Evolutionary conservation across 805 yeast genomes (phyloP).

Genomic region (Huiozyma naganishii): DNA sequence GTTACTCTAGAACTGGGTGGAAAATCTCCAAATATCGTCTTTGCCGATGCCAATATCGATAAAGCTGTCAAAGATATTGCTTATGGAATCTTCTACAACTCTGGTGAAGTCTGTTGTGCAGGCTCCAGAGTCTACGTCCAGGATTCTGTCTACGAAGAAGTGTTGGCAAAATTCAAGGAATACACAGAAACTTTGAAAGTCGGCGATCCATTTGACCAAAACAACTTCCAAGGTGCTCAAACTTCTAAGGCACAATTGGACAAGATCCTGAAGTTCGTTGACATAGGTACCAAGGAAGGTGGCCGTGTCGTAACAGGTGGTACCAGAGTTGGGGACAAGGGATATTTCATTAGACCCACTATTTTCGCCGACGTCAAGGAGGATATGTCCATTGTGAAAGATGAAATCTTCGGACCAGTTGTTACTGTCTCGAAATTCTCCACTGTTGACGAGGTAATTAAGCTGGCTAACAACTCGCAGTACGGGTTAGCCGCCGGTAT

Average conservation of each 20-base stretch:
- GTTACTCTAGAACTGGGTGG: constrained; percentile 95
- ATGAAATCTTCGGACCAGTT: constrained; percentile 88
- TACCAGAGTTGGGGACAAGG: constrained; percentile 47
- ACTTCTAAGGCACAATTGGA: constrained; percentile 71
- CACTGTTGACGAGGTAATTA: constrained; percentile 72
- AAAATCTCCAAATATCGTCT: constrained; percentile 85
- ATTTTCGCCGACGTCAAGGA: constrained; percentile 61
- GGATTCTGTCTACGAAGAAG: constrained; percentile 70
- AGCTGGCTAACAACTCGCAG: constrained; percentile 64
- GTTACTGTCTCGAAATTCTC: constrained; percentile 73
- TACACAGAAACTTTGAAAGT: constrained; percentile 49
- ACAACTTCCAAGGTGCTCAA: constrained; percentile 84
- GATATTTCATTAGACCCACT: constrained; percentile 64
- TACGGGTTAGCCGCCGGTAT: constrained; percentile 91
- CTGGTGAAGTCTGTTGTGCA: constrained; percentile 95
- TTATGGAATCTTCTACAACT: constrained; percentile 80
- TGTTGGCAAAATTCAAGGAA: constrained; percentile 46
- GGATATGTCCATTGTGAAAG: constrained; percentile 57
- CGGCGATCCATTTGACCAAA: constrained; percentile 78
- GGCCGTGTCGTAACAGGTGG: constrained; percentile 70
- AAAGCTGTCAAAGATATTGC: constrained; percentile 67
- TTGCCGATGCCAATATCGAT: constrained; percentile 73
- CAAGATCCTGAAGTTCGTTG: constrained; percentile 66
- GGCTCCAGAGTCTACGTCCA: constrained; percentile 88
- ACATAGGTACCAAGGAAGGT: constrained; percentile 73